phyloP scores from a whole-genome alignment of 768 basidiomycete species.

The Boletus fagicola region DNA sequence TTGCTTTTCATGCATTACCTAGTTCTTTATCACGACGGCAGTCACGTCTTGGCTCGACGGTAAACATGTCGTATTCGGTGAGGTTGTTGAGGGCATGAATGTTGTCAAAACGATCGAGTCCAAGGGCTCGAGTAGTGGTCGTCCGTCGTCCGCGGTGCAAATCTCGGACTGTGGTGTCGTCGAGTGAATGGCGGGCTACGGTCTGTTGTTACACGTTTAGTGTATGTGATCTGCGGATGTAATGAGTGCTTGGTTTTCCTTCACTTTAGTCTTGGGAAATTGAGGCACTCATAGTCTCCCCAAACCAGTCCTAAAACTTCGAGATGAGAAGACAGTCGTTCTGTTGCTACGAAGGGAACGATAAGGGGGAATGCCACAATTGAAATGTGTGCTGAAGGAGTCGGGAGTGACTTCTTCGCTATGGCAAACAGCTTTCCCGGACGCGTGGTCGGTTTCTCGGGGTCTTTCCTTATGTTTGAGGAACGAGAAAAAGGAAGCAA shows the following conservation, averaged over 20 bases:
- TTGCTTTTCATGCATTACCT: not conserved
- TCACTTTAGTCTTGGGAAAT: not conserved
- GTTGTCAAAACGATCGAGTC: slow-evolving; percentile 42
- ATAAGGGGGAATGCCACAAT: no score
- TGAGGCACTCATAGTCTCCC: not conserved
- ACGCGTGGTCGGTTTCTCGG: not conserved
- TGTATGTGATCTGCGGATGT: slow-evolving; percentile 1
- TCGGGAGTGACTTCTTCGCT: no score
- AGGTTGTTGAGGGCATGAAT: slow-evolving; percentile 44
- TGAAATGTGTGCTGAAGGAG: no score
- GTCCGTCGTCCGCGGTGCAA: slow-evolving; percentile 38
- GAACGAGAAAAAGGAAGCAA: not conserved
- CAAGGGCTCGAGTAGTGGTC: slow-evolving; percentile 28
- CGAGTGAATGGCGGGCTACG: slow-evolving; percentile 19
- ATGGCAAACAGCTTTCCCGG: no score
- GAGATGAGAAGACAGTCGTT: no score
- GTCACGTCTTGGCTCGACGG: slow-evolving; percentile 58
- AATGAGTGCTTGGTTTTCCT: slow-evolving; percentile 6
- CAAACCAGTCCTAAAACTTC: no score
- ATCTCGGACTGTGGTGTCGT: slow-evolving; percentile 58
- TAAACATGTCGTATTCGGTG: slow-evolving; percentile 48
- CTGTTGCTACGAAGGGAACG: no score
- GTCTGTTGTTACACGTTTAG: not conserved
- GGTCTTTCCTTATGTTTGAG: not conserved
- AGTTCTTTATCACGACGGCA: slow-evolving; percentile 80